These are phyloP conservation scores for Protomyces pachydermus DNA, from an alignment of 1,139 yeast species.

Conservation along the genomic window DNA sequence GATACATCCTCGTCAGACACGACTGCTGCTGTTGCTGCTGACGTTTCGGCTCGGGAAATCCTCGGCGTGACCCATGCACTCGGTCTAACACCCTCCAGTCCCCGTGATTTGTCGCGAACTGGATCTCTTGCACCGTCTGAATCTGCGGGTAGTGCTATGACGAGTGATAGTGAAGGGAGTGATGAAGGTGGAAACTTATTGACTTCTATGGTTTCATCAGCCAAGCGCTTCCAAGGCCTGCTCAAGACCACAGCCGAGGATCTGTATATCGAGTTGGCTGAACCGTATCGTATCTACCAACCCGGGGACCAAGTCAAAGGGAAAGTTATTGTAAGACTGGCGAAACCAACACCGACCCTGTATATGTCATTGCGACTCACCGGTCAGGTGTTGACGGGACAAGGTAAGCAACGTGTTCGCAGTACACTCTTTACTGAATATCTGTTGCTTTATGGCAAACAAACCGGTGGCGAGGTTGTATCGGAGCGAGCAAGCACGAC, in stretches of 20 bases:
- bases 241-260: slow-evolving; percentile 41
- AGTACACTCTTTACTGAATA: slow-evolving; percentile 2
- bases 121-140: not conserved
- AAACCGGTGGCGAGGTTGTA: not conserved
- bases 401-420: slow-evolving; percentile 6
- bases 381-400: slow-evolving; percentile 39
- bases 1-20: no score
- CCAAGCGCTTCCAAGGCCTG: not conserved
- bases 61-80: no score
- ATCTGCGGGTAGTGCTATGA: not conserved
- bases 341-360: slow-evolving; percentile 35
- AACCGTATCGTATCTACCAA: slow-evolving; percentile 63
- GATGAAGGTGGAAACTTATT: not conserved
- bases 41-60: no score
- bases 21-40: no score
- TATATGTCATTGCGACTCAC: slow-evolving; percentile 36
- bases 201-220: not conserved
- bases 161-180: not conserved
- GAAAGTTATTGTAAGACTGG: slow-evolving; percentile 37
- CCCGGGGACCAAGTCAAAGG: slow-evolving; percentile 62
- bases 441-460: slow-evolving; percentile 2
- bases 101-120: no score
- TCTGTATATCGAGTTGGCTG: slow-evolving; percentile 62
- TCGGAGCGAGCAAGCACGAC: not conserved
- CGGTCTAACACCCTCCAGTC: no score